phyloP scores from a whole-genome alignment of 495 filamentous ascomycete species.

The Hypomontagnella submonticulosa region DNA sequence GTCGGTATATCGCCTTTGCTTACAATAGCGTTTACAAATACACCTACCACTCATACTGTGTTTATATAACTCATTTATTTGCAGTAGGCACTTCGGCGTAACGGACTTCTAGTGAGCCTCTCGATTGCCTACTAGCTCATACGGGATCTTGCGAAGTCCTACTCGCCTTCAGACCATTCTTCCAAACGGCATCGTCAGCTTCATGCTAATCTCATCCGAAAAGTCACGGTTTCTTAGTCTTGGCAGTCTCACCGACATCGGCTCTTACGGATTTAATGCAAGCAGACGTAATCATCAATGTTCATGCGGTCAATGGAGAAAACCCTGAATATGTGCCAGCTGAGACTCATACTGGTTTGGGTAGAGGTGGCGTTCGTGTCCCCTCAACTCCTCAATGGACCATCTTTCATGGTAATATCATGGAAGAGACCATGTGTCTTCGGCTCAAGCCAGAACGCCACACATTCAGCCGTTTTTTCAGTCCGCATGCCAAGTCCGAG shows the following conservation, averaged over 20 bases:
- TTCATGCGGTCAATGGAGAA: not conserved
- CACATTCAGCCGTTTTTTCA: not conserved
- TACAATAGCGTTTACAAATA: slow-evolving; percentile 12
- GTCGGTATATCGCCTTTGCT: slow-evolving; percentile 11
- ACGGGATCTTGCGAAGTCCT: not conserved
- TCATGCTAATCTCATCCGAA: slow-evolving; percentile 13
- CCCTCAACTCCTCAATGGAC: not conserved
- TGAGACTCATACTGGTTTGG: no score
- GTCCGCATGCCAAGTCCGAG: slow-evolving; percentile 2
- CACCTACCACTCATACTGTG: slow-evolving; percentile 7
- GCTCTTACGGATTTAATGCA: slow-evolving; percentile 16
- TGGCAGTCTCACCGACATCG: slow-evolving; percentile 13
- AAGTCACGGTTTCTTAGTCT: slow-evolving; percentile 4
- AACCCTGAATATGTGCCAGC: no score
- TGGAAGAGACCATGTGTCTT: no score
- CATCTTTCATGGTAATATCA: no score
- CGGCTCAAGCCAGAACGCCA: no score
- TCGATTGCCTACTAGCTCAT: slow-evolving; percentile 6
- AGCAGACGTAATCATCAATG: slow-evolving; percentile 3
- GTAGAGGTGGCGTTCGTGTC: not conserved
- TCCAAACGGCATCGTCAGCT: slow-evolving; percentile 6
- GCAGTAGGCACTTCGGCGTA: slow-evolving; percentile 1
- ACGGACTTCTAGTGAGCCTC: slow-evolving; percentile 4
- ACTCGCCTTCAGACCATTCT: not conserved
- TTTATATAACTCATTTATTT: slow-evolving; percentile 10